Base-by-base conservation (phyloP, 352 stramenopile species). In the Pilasporangium apinafurcum region DNA sequence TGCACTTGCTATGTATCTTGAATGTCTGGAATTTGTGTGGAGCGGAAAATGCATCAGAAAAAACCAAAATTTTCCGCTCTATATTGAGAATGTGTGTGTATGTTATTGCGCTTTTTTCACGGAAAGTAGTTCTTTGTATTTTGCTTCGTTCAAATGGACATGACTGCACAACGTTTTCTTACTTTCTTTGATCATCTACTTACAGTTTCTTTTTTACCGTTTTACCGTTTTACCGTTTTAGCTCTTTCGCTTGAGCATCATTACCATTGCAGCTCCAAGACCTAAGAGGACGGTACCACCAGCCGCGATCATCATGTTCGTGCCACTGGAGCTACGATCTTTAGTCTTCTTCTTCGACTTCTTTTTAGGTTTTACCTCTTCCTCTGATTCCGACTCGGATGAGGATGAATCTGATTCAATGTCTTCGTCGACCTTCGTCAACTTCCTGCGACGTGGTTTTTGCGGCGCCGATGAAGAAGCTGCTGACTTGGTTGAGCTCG, bases 351-450 rank as follows among this genome's bases (percentile, higher is more conserved):
- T 58, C 44, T 54, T 51, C 9, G 16, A 18, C 48, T 55, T 77
- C 47, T 71, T 83, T 56, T 32, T 56, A 25, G 47, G 60, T 53
- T 50, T 53, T 14, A 62, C 52, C 28, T 83, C 71, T 22, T 81
- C 68, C 32, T 79, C 70, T 29, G 43, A 57, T 9, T 50, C 44
- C 5, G 51, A 65, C 30, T 70, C 76, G 8, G 45, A 48, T 5
- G 51, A 51, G 1, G 31, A 44, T 9, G 54, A 55, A 17, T 59
- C 47, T 30, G 60, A 72, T 26, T 72, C 64, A 13, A 80, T 70
- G 56, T 85, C 70, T 53, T 91, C 79, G 25, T 89, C 77, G 14
- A 92, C 77, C 62, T 89, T 89, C 0, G 80, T 92, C 21, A 92
- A 56, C 60, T 86, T 68, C 27, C 68, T 75, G 6, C 50, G 66